Evolutionary conservation across 768 basidiomycete genomes (phyloP).

Genomic region (Suillus tomentosus): DNA sequence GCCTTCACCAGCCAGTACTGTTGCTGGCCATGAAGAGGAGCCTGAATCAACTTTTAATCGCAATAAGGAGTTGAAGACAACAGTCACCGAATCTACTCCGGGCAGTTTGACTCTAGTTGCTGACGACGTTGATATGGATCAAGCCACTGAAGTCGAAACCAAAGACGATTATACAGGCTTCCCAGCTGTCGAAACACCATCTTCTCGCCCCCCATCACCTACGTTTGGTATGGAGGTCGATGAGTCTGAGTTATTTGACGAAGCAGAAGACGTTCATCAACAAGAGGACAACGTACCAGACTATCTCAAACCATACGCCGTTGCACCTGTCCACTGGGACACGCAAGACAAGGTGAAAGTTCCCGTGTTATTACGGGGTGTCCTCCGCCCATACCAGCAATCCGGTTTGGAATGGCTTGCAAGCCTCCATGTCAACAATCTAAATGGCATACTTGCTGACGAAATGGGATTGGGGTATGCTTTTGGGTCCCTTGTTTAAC

Average conservation of each 20-base stretch:
- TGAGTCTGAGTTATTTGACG: slow-evolving; percentile 6
- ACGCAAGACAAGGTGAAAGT: slow-evolving; percentile 57
- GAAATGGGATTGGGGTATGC: slow-evolving; percentile 94
- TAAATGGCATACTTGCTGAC: slow-evolving; percentile 87
- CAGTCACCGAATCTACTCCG: neutral
- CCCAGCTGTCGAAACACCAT: neutral
- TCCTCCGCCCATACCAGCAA: slow-evolving; percentile 90
- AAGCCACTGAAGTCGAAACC: neutral
- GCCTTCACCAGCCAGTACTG: slow-evolving; percentile 6
- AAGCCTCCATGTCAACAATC: slow-evolving; percentile 75
- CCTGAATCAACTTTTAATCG: neutral
- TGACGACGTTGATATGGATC: neutral
- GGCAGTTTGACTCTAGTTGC: neutral
- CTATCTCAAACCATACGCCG: slow-evolving; percentile 70
- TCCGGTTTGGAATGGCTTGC: slow-evolving; percentile 94
- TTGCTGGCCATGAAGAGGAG: neutral
- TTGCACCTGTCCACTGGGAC: slow-evolving; percentile 72
- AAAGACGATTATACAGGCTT: neutral
- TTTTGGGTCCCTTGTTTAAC: neutral
- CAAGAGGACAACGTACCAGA: slow-evolving; percentile 45
- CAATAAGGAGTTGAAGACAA: neutral
- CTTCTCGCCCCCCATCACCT: neutral
- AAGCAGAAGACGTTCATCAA: slow-evolving; percentile 42
- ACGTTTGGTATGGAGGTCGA: neutral
- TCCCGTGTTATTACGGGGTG: slow-evolving; percentile 80